Evolutionary conservation across 345 rosid species (phyloP), one percentile per base, ranked within the genome.

Genomic region (Cardamine resedifolia): DNA sequence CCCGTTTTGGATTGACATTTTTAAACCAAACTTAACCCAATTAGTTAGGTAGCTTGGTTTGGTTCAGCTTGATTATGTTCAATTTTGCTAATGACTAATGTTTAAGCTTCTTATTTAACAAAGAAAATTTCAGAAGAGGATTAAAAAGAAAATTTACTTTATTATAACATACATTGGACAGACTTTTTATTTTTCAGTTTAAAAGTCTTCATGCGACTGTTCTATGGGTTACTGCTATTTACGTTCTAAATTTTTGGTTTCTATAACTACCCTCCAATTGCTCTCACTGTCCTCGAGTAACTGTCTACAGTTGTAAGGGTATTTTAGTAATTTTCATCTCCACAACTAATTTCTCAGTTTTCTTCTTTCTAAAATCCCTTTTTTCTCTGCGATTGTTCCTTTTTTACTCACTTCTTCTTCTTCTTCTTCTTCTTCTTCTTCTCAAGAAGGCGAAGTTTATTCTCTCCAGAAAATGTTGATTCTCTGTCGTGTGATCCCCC

Each of bases 381-480:
- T 14, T 11, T 36, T 58, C 19, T 41, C 67, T 47, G 23, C 28
- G 67, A 67, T 68, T 41, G 74, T 52, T 51, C 44, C n/a, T 64
- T 76, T 56, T 70, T 70, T 65, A 70, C 76, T 70, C 80, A 45
- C 77, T 66, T 52, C 72, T 71, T 72, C 75, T 39, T 72, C 47
- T 55, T 67, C 51, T 23, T 23, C 24, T 23, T 23, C 24, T 23
- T n/a, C n/a, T n/a, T n/a, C n/a, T n/a, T n/a, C n/a, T n/a, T n/a
- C n/a, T 53, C 7, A 7, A 73, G n/a, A 73, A 64, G 39, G 27
- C 71, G 18, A 61, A 62, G 34, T 56, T 56, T 68, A 50, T 61
- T 66, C 52, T 26, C 31, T 47, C 33, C 44, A 3, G 21, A 74
- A 31, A 57, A 66, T 66, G 73, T n/a, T 74, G 56, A 20, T 39